Base-by-base conservation (phyloP, 106 monocot species). In the Acorus calamus region DNA sequence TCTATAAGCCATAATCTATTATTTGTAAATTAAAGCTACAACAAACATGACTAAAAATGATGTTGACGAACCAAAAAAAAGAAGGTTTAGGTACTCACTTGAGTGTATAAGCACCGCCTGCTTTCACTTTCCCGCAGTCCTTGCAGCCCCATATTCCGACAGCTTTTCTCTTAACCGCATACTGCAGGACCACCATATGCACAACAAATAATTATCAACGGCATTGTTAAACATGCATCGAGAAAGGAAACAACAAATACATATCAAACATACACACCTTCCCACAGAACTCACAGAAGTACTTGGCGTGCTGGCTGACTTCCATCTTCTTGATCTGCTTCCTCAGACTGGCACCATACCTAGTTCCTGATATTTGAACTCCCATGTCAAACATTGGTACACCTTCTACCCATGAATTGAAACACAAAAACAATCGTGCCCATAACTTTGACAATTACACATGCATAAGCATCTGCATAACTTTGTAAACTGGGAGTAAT, bases 281-380 rank as follows among this genome's bases (percentile, higher is more conserved):
- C 5, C 83, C 83, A 70, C 75, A 79, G 47, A 79, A 79, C 41
- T 79, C 79, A 11, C 79, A 84, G 67, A 83, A 84, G 59, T 79
- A 79, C 56, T 84, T 84, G 49, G 83, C 79, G 63, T 79, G 84
- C 42, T 78, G 83, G 67, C 71, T 71, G 9, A 84, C 80, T 42
- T 84, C 84, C 84, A 84, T 84, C 48, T 84, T 84, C 76, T 84
- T 84, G 13, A 84, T 84, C 68, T 84, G 84, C 67, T 84, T 84
- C 62, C 84, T 62, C 73, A 84, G 68, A 74, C 84, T 84, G 45
- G 83, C 83, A 83, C 78, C 83, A 72, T 78, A 83, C 28, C 83
- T 55, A 62, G 82, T 82, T 28, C 82, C 82, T 83, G 54, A 42
- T 44, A 4, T 66, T 13, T 54, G 66, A 7, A 66, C 50, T 50